Conservation (phyloP, 208 protist species). For the Porcisia deanei region DNA sequence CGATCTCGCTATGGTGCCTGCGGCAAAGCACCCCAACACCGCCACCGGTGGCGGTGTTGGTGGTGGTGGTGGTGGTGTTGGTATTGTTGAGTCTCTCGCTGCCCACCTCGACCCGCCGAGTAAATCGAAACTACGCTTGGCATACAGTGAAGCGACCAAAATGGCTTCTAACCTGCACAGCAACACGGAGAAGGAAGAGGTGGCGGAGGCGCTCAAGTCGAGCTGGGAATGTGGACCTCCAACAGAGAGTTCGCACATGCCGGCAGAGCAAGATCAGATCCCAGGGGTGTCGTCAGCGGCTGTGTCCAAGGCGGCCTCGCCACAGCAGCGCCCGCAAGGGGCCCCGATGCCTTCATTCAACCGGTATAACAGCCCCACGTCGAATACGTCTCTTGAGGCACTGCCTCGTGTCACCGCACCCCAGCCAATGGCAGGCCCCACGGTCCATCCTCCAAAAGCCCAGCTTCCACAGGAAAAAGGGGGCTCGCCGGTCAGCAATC, state of each 20-base stretch:
- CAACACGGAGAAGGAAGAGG: background rate
- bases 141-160: background rate
- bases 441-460: slow-evolving; percentile 16
- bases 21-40: background rate
- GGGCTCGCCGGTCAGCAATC: background rate
- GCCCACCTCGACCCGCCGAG: slow-evolving; percentile 7
- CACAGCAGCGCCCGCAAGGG: background rate
- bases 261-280: background rate
- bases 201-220: background rate
- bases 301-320: background rate
- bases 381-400: slow-evolving; percentile 8
- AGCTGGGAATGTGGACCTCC: background rate
- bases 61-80: background rate
- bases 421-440: background rate
- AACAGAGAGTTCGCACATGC: background rate
- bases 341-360: background rate
- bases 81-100: background rate
- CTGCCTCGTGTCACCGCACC: slow-evolving; percentile 17
- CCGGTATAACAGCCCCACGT: background rate
- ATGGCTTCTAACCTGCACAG: background rate
- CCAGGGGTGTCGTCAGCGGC: background rate
- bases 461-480: background rate
- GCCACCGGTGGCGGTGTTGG: background rate
- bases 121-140: background rate
- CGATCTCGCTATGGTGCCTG: background rate